A percentile compares a stretch with the other conserved stretches of the same genome.
Conservation (phyloP, 768 basidiomycete genomes). For the Kwoniella sp. region DNA sequence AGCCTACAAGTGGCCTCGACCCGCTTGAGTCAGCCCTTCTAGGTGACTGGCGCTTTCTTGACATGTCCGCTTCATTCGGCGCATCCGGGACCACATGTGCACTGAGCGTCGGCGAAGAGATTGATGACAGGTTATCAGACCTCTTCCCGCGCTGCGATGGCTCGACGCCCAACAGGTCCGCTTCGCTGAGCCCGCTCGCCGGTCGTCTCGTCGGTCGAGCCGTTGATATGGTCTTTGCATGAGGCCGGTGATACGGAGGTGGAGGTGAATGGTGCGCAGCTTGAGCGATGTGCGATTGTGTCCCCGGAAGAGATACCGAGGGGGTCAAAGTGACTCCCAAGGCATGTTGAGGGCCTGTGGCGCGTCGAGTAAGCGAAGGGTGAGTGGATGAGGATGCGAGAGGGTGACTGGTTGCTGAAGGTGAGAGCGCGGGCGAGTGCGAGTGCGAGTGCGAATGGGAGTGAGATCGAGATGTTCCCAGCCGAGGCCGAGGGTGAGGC, state of each 20-base stretch:
- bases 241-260: conserved; percentile 11
- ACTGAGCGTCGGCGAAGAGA: conserved; percentile 12
- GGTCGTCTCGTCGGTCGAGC: conserved; percentile 10
- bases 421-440: neutral
- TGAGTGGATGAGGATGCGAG: conserved; percentile 9
- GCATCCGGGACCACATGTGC: conserved; percentile 8
- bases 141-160: conserved; percentile 1
- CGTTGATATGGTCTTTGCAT: conserved; percentile 20
- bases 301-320: conserved; percentile 4
- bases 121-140: conserved; percentile 6
- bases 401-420: conserved; percentile 12
- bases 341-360: neutral
- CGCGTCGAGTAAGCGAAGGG: conserved; percentile 27
- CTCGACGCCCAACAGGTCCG: conserved; percentile 28
- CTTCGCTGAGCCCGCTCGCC: conserved; percentile 21
- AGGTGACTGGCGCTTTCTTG: conserved; percentile 2
- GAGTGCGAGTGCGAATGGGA: neutral
- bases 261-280: conserved; percentile 1
- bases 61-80: neutral
- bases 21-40: conserved; percentile 7
- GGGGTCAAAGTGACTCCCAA: conserved; percentile 5
- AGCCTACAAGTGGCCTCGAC: neutral
- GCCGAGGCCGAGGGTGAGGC: conserved; percentile 12
- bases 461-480: conserved; percentile 2
- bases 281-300: neutral